Conservation (phyloP, 2,329 filamentous ascomycete species). For the Aspergillus persii region DNA sequence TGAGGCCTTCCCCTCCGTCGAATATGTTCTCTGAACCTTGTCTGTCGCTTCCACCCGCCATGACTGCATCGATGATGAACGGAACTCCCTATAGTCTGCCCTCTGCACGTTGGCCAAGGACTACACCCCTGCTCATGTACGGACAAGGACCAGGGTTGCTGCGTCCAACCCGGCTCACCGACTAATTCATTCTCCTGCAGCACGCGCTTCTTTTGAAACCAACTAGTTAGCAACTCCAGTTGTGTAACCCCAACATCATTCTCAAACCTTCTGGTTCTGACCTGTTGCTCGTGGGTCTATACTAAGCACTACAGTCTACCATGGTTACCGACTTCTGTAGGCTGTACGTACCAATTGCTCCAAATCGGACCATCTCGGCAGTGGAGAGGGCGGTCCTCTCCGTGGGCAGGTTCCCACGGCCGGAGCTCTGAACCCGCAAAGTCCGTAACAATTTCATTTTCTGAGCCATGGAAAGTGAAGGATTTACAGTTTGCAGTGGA, state of each 20-base stretch:
- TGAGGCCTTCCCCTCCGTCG: not conserved
- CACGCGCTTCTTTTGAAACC: not conserved
- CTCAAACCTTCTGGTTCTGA: not conserved
- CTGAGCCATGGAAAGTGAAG: conserved; percentile 1
- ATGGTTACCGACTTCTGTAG: not conserved
- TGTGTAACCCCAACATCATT: not conserved
- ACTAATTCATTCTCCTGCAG: not conserved
- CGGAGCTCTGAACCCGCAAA: conserved; percentile 11
- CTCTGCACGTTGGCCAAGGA: not conserved
- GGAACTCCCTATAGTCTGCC: too few species aligned
- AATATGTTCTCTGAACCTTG: not conserved
- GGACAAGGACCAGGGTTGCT: not conserved
- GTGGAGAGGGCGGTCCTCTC: conserved; percentile 3
- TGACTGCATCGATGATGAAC: not conserved
- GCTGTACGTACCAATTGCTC: too few species aligned
- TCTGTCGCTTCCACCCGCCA: not conserved
- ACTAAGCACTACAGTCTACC: not conserved
- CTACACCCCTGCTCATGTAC: not conserved
- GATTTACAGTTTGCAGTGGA: conserved; percentile 14
- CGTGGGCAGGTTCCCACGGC: conserved; percentile 3
- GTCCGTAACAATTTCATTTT: not conserved
- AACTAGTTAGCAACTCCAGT: not conserved
- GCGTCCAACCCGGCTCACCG: not conserved
- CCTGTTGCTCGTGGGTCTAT: not conserved
- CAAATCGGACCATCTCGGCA: conserved; percentile 11